Percentiles rank a stretch among this genome's conserved stretches.
These are phyloP conservation scores for Penicillium sp. DNA, from an alignment of 2,329 filamentous ascomycete genomes.

Conservation along the genomic window DNA sequence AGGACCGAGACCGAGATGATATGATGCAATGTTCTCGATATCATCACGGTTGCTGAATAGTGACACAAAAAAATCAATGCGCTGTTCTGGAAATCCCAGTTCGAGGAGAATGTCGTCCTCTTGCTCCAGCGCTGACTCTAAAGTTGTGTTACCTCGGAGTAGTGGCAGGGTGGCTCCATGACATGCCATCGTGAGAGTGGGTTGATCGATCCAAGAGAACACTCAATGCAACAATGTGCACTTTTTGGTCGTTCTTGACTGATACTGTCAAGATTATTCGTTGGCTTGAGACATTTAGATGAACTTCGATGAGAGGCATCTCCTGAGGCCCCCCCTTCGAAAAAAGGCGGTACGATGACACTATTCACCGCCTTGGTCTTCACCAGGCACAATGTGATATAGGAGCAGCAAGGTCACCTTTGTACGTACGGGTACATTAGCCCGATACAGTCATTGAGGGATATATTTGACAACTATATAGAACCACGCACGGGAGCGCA, in stretches of 20 bases:
- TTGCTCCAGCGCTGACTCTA: conserved; percentile 14
- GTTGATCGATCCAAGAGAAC: background rate
- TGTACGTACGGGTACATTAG: no score
- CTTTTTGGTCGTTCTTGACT: background rate
- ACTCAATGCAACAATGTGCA: background rate
- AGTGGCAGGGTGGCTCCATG: conserved; percentile 10
- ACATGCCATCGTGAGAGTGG: background rate
- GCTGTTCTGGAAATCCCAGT: conserved; percentile 10
- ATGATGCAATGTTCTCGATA: conserved; percentile 10
- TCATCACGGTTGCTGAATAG: conserved; percentile 11
- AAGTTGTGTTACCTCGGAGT: conserved; percentile 13
- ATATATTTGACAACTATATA: no score
- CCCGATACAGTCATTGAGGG: no score
- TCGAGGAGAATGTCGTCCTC: conserved; percentile 18
- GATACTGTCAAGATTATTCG: background rate
- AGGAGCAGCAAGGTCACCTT: no score
- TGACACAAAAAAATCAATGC: conserved; percentile 14
- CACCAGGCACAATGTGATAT: background rate
- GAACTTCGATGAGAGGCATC: no score
- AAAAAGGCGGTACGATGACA: no score
- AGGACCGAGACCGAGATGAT: conserved; percentile 12
- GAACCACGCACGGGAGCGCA: no score
- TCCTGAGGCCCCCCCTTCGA: background rate
- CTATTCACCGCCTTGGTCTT: background rate
- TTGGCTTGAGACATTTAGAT: no score